phyloP scores from a whole-genome alignment of 2,329 filamentous ascomycete species.

The Trichophyton verrucosum region DNA sequence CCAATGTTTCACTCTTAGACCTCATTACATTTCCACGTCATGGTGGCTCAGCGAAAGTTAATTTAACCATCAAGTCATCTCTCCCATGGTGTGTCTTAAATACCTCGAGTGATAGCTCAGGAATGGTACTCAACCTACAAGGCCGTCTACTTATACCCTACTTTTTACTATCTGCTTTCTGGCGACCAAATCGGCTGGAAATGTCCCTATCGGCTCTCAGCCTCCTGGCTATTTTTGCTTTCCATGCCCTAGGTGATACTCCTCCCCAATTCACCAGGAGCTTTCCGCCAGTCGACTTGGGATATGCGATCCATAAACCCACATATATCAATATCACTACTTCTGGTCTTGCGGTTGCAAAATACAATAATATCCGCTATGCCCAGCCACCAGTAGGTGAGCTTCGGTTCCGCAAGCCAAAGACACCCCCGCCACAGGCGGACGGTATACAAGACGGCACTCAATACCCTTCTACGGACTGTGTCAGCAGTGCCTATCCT shows the following conservation, averaged over 20 bases:
- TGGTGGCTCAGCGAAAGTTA: background rate
- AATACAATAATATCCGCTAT: conserved; percentile 12
- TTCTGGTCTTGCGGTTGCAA: background rate
- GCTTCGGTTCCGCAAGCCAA: conserved; percentile 5
- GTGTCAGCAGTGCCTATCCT: conserved; percentile 5
- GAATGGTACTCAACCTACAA: background rate
- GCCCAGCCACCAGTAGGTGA: conserved; percentile 7
- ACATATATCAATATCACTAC: conserved; percentile 1
- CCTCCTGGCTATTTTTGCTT: background rate
- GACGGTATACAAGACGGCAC: conserved; percentile 4
- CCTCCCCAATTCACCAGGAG: background rate
- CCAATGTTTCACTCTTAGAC: too few relatives aligned
- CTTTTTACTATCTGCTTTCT: background rate
- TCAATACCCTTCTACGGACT: background rate
- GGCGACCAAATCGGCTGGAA: background rate
- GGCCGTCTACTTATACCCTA: background rate
- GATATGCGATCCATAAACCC: conserved; percentile 5
- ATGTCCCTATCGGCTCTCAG: background rate
- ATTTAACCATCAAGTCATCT: background rate
- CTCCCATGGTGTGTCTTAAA: background rate
- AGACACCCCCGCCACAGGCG: background rate
- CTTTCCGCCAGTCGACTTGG: conserved; percentile 2
- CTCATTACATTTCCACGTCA: background rate
- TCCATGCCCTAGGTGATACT: background rate
- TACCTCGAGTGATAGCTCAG: background rate